Conservation (phyloP, 2,329 filamentous ascomycete genomes). For the Arthrobotrys conoides region DNA sequence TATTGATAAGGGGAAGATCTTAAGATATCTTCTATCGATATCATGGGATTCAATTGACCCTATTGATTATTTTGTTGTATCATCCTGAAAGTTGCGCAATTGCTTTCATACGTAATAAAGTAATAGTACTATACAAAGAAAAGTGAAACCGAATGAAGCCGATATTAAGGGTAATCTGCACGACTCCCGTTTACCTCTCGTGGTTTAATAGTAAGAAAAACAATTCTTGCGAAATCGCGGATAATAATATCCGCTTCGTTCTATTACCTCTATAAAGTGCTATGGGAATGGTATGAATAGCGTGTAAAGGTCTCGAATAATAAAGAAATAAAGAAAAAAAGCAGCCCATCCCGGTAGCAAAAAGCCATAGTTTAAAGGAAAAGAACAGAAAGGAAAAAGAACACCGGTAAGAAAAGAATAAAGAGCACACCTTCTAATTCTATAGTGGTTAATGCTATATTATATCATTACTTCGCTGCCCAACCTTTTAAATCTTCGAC, state of each 20-base stretch:
- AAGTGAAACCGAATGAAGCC: too few species aligned
- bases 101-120: too few species aligned
- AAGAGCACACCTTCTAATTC: slow-evolving; percentile 5
- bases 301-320: not conserved
- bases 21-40: too few species aligned
- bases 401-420: not conserved
- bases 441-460: slow-evolving; percentile 2
- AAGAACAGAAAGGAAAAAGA: not conserved
- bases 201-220: slow-evolving; percentile 1
- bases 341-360: slow-evolving; percentile 2
- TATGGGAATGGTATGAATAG: not conserved
- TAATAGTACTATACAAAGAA: too few species aligned
- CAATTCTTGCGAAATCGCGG: not conserved
- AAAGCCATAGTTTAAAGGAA: not conserved
- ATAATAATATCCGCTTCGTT: slow-evolving; percentile 4
- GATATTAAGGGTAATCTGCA: too few species aligned
- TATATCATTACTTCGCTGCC: slow-evolving; percentile 1
- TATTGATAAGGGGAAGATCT: too few species aligned
- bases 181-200: not conserved
- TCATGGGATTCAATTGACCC: too few species aligned
- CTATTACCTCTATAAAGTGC: not conserved
- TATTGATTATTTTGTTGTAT: too few species aligned
- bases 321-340: not conserved
- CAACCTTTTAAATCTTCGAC: slow-evolving; percentile 11
- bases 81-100: too few species aligned